These are phyloP conservation scores for Nematocida sp. DNA, from an alignment of 371 early-diverging fungal genomes.

Conservation along the genomic window DNA sequence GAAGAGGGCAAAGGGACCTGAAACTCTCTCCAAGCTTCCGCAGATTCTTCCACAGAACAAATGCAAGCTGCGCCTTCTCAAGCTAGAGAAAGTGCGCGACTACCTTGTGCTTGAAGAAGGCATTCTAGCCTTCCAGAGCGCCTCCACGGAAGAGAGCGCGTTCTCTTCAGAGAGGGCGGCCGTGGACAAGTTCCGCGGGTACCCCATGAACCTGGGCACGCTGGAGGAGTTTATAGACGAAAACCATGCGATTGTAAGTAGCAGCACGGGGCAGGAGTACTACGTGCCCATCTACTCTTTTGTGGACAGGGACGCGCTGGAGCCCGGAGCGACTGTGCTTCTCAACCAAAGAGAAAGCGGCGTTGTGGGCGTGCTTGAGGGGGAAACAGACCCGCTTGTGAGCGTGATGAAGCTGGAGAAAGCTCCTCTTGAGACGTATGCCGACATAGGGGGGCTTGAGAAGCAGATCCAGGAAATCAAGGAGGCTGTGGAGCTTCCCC, in stretches of 20 bases:
- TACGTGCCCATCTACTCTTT: conserved; percentile 67
- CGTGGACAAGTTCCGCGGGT: conserved; percentile 94
- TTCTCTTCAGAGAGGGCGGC: conserved; percentile 68
- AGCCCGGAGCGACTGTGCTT: conserved; percentile 65
- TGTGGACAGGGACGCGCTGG: conserved; percentile 65
- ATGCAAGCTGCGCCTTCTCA: conserved; percentile 61
- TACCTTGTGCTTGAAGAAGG: conserved; percentile 61
- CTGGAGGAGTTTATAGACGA: conserved; percentile 99
- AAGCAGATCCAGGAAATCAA: conserved; percentile 98
- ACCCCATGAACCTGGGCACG: conserved; percentile 93
- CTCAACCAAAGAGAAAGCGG: conserved; percentile 66
- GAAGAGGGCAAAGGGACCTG: conserved; percentile 29
- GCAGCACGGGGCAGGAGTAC: conserved; percentile 87
- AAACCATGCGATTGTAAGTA: conserved; percentile 95
- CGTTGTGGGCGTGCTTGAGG: conserved; percentile 86
- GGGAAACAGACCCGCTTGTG: conserved; percentile 94
- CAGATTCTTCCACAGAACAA: conserved; percentile 36
- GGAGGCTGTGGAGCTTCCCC: conserved; percentile 97
- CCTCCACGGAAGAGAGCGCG: conserved; percentile 39
- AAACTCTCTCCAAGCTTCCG: conserved; percentile 50
- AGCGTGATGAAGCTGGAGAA: conserved; percentile 99
- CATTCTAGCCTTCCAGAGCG: conserved; percentile 56
- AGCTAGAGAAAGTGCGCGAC: conserved; percentile 55
- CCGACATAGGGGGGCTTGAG: conserved; percentile 96
- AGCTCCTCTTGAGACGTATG: conserved; percentile 96